Base-by-base conservation (phyloP, 1,139 yeast genomes). In the Debaryomyces psychrophilus region DNA sequence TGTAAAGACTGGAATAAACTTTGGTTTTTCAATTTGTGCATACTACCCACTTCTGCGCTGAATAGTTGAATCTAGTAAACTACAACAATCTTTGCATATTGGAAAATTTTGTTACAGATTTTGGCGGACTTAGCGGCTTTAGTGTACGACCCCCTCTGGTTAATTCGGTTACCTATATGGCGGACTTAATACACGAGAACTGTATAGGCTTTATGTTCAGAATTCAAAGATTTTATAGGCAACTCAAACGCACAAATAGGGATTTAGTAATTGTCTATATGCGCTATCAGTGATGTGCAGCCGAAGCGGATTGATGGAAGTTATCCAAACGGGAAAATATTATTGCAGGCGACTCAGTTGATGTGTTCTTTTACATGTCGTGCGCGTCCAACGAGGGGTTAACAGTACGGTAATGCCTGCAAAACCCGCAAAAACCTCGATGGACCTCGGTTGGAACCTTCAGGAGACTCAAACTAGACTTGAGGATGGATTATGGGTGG, bases 121-220 rank as follows among this genome's bases (percentile, higher is more conserved):
- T n/a, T n/a, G 34, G 34, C 31, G 41, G 41, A 37, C 18, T 37
- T 37, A 37, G 14, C 41, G 41, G 41, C n/a, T 31, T 28, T 37
- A 1, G 12, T 8, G 14, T 35, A 20, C 27, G n/a, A 35, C 27
- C 41, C 34, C 41, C 41, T 37, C 41, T 18, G 33, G 41, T 20
- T 28, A 37, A n/a, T 28, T 20, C 22, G 40, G 29, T 26, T 37
- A 37, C n/a, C 14, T 17, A 20, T 4, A 17, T 18, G 22, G 9
- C 29, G 31, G 27, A 14, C 11, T 35, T 35, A 14, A 23, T 20
- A 14, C 17, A 23, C 11, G n/a, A 23, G 18, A 9, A 1, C 17
- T 8, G 14, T 37, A 37, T 5, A 37, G n/a, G 25, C 40, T 15
- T 5, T 25, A 37, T 29, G 5, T 29, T 5, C 22, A 20, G 5